Base-by-base conservation (phyloP, 495 filamentous ascomycete species). In the Aspergillus baeticus region DNA sequence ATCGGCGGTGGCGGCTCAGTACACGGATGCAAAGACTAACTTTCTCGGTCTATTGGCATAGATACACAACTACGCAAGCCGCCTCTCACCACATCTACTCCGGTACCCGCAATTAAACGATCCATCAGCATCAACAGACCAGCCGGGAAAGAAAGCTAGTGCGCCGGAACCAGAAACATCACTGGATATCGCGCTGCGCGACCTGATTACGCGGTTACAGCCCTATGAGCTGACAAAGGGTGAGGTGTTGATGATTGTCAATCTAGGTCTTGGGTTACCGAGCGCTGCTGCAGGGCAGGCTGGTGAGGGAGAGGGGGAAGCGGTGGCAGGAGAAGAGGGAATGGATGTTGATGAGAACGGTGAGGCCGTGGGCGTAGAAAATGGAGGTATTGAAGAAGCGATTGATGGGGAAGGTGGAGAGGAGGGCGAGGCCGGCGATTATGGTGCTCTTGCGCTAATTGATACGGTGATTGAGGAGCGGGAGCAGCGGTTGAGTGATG, bases 201-300 rank as follows among this genome's bases (percentile, higher is more conserved):
- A 69, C 2, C 69, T 85, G 5, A 62, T 83, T 6, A 59, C 62
- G 2, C 54, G 62, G 13, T 57, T 84, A 10, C 66, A 72, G 43
- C 74, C 76, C 0, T 84, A 72, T 53, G 69, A 72, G n/a, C 64
- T 86, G 35, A 82, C 79, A 20, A 87, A 88, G 69, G 77, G 78
- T 0, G 85, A 88, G 66, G 68, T 85, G 10, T 63, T 88, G 6
- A 87, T 84, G 82, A 82, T 87, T 34, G 57, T 86, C 5, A 87
- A 88, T 60, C 62, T 86, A 38, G 76, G 76, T 0, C 55, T 79
- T n/a, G 76, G 76, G 3, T 2, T 76, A 5, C 43, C 48, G n/a
- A n/a, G n/a, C n/a, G n/a, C n/a, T 10, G 2, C 36, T 23, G 17
- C 26, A 29, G 31, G 15, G 1, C 39, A 54, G 6, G 18, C 55